Percentiles rank a stretch among this genome's conserved stretches.
Evolutionary conservation across 495 filamentous ascomycete species (phyloP).

Genomic region (Hypomontagnella monticulosa): DNA sequence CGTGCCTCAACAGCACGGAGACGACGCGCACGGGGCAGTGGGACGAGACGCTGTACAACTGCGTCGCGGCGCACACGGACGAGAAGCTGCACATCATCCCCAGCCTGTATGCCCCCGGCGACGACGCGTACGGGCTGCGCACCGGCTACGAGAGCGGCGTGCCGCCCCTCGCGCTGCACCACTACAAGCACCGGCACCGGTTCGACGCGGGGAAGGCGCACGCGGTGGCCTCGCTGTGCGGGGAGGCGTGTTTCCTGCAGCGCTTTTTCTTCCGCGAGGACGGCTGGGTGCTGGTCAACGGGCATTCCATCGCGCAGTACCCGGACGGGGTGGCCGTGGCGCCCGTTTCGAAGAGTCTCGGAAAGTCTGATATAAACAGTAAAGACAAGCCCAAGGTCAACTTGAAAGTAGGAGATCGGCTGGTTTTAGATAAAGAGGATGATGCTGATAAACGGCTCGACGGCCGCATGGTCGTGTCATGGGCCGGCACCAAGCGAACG

Average conservation of each 20-base stretch:
- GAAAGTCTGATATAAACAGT: neutral
- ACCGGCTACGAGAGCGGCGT: slow-evolving; percentile 67
- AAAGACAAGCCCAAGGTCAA: neutral
- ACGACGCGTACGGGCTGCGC: slow-evolving; percentile 62
- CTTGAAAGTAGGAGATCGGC: slow-evolving; percentile 22
- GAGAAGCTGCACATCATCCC: slow-evolving; percentile 61
- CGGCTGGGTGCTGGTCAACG: slow-evolving; percentile 66
- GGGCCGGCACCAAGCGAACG: slow-evolving; percentile 46
- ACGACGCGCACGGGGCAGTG: slow-evolving; percentile 25
- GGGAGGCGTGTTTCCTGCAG: slow-evolving; percentile 64
- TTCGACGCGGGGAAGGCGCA: slow-evolving; percentile 59
- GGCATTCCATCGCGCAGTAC: slow-evolving; percentile 64
- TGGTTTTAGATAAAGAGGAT: slow-evolving; percentile 39
- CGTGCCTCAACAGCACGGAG: slow-evolving; percentile 43
- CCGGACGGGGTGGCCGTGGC: slow-evolving; percentile 47
- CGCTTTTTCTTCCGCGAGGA: slow-evolving; percentile 64
- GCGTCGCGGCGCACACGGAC: slow-evolving; percentile 61
- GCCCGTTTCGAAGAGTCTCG: slow-evolving; percentile 22
- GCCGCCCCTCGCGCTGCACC: slow-evolving; percentile 65
- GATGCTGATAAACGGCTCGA: slow-evolving; percentile 13
- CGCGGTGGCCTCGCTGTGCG: slow-evolving; percentile 61
- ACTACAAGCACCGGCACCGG: slow-evolving; percentile 65
- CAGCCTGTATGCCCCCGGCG: slow-evolving; percentile 57
- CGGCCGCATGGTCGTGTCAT: slow-evolving; percentile 34
- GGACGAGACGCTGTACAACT: slow-evolving; percentile 59